These are phyloP conservation scores for Kondoa subrosea DNA, from an alignment of 768 basidiomycete species.

Conservation along the genomic window DNA sequence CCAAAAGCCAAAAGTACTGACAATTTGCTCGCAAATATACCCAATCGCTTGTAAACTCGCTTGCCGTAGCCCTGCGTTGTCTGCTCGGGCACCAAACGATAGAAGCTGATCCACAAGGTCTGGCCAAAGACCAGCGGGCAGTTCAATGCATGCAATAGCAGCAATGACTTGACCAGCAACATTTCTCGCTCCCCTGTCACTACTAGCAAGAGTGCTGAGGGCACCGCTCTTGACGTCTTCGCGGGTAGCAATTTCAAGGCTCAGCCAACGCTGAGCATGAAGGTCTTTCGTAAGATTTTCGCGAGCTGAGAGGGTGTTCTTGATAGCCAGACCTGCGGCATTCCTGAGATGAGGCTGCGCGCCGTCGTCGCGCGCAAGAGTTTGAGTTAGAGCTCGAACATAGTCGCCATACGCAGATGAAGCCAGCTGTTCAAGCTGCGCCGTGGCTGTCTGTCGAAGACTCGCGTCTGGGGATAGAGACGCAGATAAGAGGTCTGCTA, in stretches of 20 bases:
- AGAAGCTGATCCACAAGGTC: slow-evolving; percentile 76
- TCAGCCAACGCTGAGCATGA: slow-evolving; percentile 61
- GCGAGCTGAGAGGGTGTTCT: slow-evolving; percentile 79
- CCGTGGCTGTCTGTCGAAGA: slow-evolving; percentile 15
- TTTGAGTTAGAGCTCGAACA: slow-evolving; percentile 72
- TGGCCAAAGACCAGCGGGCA: slow-evolving; percentile 72
- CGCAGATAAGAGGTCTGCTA: slow-evolving; percentile 74
- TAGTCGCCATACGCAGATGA: slow-evolving; percentile 40
- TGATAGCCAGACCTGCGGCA: slow-evolving; percentile 90
- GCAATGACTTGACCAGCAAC: slow-evolving; percentile 87
- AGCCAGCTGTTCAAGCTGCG: slow-evolving; percentile 18
- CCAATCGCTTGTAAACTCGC: slow-evolving; percentile 88
- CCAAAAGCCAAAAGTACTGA: slow-evolving; percentile 38
- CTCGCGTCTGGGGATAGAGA: slow-evolving; percentile 54
- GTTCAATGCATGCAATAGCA: slow-evolving; percentile 82
- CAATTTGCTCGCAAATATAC: slow-evolving; percentile 90
- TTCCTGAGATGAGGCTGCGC: slow-evolving; percentile 56
- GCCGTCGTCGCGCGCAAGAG: slow-evolving; percentile 59
- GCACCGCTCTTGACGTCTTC: slow-evolving; percentile 73
- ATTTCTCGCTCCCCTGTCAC: slow-evolving; percentile 52
- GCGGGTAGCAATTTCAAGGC: slow-evolving; percentile 50
- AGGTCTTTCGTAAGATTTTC: slow-evolving; percentile 67
- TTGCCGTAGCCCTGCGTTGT: slow-evolving; percentile 47
- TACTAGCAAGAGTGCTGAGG: slow-evolving; percentile 62
- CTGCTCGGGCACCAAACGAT: slow-evolving; percentile 63